Conservation (phyloP, 371 early-diverging fungal genomes). For the Circinella umbellata region DNA sequence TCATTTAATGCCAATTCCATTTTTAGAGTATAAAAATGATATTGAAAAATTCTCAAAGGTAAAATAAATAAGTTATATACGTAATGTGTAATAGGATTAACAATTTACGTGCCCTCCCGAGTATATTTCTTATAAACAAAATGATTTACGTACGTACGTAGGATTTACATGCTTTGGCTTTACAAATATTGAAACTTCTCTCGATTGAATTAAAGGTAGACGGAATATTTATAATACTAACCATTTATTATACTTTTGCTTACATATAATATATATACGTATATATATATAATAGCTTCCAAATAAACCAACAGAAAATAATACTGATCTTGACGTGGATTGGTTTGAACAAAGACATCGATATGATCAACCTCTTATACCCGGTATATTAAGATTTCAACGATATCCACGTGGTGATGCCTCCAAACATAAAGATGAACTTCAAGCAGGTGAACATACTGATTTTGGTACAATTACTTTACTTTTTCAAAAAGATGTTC, state of each 20-base stretch:
- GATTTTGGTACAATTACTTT: conserved; percentile 70
- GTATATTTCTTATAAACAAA: too few species aligned
- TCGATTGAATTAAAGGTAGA: conserved; percentile 26
- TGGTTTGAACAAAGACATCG: conserved; percentile 36
- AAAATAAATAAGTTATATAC: not conserved
- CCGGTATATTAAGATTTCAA: conserved; percentile 49
- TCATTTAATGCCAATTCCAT: conserved; percentile 34
- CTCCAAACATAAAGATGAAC: conserved; percentile 15
- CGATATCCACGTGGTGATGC: conserved; percentile 49
- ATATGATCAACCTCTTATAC: conserved; percentile 49
- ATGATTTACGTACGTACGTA: too few species aligned
- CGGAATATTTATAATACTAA: not conserved
- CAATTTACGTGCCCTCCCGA: too few species aligned
- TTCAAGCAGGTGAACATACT: conserved; percentile 38
- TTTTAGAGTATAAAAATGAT: conserved; percentile 30
- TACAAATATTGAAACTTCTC: conserved; percentile 14
- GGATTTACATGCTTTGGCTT: conserved; percentile 50
- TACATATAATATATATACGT: too few species aligned
- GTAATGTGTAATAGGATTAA: not conserved
- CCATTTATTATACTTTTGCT: not conserved
- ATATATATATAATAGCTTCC: too few species aligned
- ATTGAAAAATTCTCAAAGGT: conserved; percentile 40
- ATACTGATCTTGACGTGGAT: not conserved
- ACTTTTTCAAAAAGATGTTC: conserved; percentile 61
- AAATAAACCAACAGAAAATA: not conserved